Conservation (phyloP, 257 asterid genomes). For the Prunella vulgaris region DNA sequence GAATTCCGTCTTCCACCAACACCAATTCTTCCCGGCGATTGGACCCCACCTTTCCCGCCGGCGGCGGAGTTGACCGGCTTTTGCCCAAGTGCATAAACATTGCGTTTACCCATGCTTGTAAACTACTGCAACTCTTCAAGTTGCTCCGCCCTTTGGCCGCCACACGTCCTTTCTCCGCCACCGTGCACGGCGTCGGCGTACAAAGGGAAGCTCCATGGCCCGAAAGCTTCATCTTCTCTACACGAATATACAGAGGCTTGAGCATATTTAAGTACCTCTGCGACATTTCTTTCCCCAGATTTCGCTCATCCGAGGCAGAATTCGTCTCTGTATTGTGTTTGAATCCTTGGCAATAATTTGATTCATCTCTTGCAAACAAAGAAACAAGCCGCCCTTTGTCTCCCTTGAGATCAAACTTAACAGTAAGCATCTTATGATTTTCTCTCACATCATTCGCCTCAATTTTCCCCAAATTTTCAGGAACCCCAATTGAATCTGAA, state of each 20-base stretch:
- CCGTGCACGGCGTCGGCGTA: no score
- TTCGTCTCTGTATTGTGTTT: no score
- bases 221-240: slow-evolving; percentile 45
- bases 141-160: not conserved
- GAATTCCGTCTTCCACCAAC: slow-evolving; percentile 59
- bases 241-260: slow-evolving; percentile 50
- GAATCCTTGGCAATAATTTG: not conserved
- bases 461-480: not conserved
- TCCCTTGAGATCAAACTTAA: slow-evolving; percentile 31
- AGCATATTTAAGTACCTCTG: slow-evolving; percentile 59
- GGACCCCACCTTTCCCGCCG: no score
- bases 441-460: not conserved
- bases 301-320: no score
- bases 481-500: not conserved
- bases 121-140: slow-evolving; percentile 22
- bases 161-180: not conserved
- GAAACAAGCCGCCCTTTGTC: no score
- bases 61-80: slow-evolving; percentile 45
- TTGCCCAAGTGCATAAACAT: slow-evolving; percentile 52
- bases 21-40: slow-evolving; percentile 45
- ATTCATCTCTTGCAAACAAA: slow-evolving; percentile 46
- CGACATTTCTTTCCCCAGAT: no score
- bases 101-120: slow-evolving; percentile 43
- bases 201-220: not conserved
- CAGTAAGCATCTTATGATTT: slow-evolving; percentile 27